A percentile compares a stretch with the other conserved stretches of the same genome.
Evolutionary conservation across 306 rosid species (phyloP).

Genomic region (Vigna radiata): DNA sequence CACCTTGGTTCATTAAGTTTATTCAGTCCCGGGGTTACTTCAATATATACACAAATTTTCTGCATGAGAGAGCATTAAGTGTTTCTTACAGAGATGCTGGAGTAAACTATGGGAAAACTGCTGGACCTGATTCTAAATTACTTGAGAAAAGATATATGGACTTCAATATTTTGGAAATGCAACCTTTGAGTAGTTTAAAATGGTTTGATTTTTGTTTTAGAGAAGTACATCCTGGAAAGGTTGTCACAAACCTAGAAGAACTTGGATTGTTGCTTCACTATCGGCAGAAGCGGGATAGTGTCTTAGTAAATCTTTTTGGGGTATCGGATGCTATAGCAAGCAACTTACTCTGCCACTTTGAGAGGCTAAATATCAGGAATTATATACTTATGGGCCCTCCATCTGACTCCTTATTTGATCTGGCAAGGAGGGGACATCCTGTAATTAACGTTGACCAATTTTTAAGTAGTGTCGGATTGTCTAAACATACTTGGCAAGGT

Average conservation of each 20-base stretch:
- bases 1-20: constrained; percentile 98
- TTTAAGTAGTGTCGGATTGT: constrained; percentile 53
- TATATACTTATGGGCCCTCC: constrained; percentile 68
- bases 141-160: constrained; percentile 70
- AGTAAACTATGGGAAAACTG: constrained; percentile 93
- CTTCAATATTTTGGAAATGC: constrained; percentile 70
- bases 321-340: constrained; percentile 54
- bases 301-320: constrained; percentile 70
- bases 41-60: constrained; percentile 79
- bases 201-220: constrained; percentile 97
- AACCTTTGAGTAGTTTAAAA: constrained; percentile 68
- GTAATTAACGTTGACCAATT: constrained; percentile 67
- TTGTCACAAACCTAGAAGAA: constrained; percentile 61
- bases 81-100: constrained; percentile 97
- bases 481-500: constrained; percentile 53
- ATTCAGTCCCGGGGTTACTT: constrained; percentile 83
- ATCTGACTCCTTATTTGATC: constrained; percentile 69
- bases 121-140: constrained; percentile 91
- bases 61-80: constrained; percentile 83
- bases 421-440: constrained; percentile 85
- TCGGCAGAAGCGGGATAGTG: constrained; percentile 52
- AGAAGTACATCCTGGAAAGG: constrained; percentile 69
- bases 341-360: constrained; percentile 87
- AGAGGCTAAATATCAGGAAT: constrained; percentile 73
- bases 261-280: constrained; percentile 69